phyloP scores from a whole-genome alignment of 495 filamentous ascomycete genomes.

The Penicillium samsonianum region DNA sequence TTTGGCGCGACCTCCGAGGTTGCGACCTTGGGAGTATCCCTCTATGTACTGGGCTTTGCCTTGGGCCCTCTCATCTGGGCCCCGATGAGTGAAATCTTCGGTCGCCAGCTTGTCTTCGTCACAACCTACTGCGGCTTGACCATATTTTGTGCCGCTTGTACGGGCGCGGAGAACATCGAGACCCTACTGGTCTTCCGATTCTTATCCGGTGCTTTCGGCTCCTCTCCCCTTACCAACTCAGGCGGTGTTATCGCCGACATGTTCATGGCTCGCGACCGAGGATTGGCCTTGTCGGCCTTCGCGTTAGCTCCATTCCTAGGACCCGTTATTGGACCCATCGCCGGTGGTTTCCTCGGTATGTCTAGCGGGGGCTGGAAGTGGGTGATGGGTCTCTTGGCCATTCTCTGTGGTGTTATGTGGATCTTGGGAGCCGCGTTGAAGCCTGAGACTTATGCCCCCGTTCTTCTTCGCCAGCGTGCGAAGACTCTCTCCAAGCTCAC shows the following conservation, averaged over 20 bases:
- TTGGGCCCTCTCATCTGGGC: slow-evolving; percentile 58
- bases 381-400: slow-evolving; percentile 56
- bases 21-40: slow-evolving; percentile 62
- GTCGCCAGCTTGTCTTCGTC: slow-evolving; percentile 66
- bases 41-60: slow-evolving; percentile 72
- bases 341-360: slow-evolving; percentile 57
- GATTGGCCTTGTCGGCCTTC: slow-evolving; percentile 60
- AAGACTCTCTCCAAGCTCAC: slow-evolving; percentile 48
- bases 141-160: slow-evolving; percentile 63
- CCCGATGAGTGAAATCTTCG: slow-evolving; percentile 65
- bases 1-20: slow-evolving; percentile 57
- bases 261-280: slow-evolving; percentile 59
- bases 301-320: slow-evolving; percentile 64
- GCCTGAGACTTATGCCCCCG: slow-evolving; percentile 58
- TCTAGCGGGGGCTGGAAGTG: slow-evolving; percentile 57
- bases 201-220: slow-evolving; percentile 71
- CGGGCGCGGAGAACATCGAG: slow-evolving; percentile 58
- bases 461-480: slow-evolving; percentile 53
- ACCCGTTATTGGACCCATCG: slow-evolving; percentile 56
- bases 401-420: slow-evolving; percentile 50
- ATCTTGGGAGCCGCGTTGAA: slow-evolving; percentile 46
- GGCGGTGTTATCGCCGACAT: slow-evolving; percentile 71
- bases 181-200: slow-evolving; percentile 68
- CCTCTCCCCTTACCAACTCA: slow-evolving; percentile 65
- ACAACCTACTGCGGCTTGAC: slow-evolving; percentile 60